Evolutionary conservation across 345 rosid genomes (phyloP).

Genomic region (Brassica incana): DNA sequence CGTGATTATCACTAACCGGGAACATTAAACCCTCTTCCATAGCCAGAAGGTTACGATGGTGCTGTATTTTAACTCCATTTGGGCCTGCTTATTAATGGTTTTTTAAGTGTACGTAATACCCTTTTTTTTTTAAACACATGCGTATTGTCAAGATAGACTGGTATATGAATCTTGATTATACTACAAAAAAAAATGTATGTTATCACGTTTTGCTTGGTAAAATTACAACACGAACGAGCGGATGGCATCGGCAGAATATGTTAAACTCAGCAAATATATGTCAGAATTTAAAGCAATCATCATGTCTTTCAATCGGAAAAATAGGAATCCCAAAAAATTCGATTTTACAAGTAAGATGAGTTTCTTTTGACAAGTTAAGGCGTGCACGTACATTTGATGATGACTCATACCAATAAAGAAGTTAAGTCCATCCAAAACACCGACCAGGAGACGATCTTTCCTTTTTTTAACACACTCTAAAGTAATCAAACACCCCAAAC

Average conservation of each 20-base stretch:
- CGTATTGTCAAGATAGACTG: not conserved
- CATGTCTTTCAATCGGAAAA: conserved; percentile 4
- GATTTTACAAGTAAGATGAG: conserved; percentile 3
- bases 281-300: conserved; percentile 24
- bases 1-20: not conserved
- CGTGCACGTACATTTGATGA: conserved; percentile 51
- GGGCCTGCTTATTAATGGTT: too few species aligned
- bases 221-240: not conserved
- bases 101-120: too few species aligned
- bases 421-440: conserved; percentile 42
- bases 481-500: conserved; percentile 17
- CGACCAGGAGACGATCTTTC: conserved; percentile 43
- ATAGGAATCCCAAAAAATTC: not conserved
- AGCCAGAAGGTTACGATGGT: not conserved
- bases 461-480: conserved; percentile 13
- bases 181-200: not conserved
- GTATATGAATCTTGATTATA: not conserved
- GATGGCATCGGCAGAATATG: not conserved
- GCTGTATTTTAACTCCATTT: not conserved
- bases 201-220: not conserved
- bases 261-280: not conserved
- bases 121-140: too few species aligned
- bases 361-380: conserved; percentile 37
- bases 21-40: not conserved
- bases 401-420: conserved; percentile 42